Evolutionary conservation across 768 basidiomycete genomes (phyloP).

Genomic region (Leucosporidium scottii): DNA sequence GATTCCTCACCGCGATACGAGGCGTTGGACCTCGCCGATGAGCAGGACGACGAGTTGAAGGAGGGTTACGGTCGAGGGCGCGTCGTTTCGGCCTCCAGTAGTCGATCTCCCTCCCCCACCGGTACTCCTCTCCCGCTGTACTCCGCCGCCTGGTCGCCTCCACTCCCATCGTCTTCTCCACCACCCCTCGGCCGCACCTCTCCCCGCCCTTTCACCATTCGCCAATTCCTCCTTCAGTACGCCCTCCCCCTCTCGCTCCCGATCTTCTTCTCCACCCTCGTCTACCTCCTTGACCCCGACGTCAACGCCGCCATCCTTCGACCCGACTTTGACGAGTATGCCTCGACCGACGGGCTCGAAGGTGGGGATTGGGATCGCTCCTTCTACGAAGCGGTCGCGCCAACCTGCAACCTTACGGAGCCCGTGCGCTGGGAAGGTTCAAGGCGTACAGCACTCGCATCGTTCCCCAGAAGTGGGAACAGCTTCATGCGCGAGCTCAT

Average conservation of each 20-base stretch:
- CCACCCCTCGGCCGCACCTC: neutral
- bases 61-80: neutral
- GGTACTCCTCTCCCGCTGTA: too few relatives aligned
- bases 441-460: neutral
- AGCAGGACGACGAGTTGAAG: neutral
- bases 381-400: neutral
- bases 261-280: neutral
- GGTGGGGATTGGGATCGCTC: neutral
- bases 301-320: neutral
- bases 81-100: neutral
- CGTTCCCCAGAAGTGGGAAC: neutral
- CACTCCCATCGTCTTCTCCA: neutral
- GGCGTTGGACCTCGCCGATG: neutral
- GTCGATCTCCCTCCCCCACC: too few relatives aligned
- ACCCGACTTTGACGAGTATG: neutral
- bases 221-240: neutral
- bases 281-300: neutral
- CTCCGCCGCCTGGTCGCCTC: too few relatives aligned
- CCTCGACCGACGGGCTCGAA: neutral
- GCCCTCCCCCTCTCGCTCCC: neutral
- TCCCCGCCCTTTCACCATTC: neutral
- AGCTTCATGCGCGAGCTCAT: neutral
- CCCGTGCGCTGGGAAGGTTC: neutral
- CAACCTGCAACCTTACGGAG: neutral
- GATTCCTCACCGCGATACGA: neutral